Base-by-base conservation (phyloP, 164 flowering plant genomes). In the Protea cynaroides region DNA sequence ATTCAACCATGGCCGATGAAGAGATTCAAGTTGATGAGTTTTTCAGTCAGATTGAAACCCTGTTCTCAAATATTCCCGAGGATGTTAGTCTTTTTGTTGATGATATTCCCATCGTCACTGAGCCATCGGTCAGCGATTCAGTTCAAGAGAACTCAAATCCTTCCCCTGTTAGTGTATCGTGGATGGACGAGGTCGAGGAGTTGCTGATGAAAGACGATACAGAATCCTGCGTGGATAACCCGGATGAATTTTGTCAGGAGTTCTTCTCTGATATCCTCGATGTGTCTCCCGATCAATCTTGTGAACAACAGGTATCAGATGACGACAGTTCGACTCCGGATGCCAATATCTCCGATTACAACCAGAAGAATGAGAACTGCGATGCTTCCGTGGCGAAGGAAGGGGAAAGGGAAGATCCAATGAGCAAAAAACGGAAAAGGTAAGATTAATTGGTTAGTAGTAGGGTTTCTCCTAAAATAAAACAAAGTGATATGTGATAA, bases 391-490 rank as follows among this genome's bases (percentile, higher is more conserved):
- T 69, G 52, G 72, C 11, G 22, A 49, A 62, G 21, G 58, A 58
- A 14, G 59, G 22, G 13, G 49, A 56, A 15, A 62, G 22, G 21
- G 67, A 40, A 15, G 86, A 78, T 75, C 80, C 78, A 4, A 10
- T 69, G 62, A 71, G 75, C 55, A 87, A 82, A 79, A 87, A 85
- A 65, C 79, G 79, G 29, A 75, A 73, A 70, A 85, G 94, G 90
- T 88, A 80, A 15, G 59, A 50, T 3, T 62, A 24, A 51, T 17
- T 51, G 22, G 7, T 40, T 12, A 40, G 14, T 40, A 22, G 19
- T 43, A 21, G 46, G 40, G 8, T 63, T 52, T 50, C 3, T 34
- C 34, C 8, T 40, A 3, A 1, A 40, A 1, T 4, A 40, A 12
- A 40, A 40, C 1, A 9, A 12, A 40, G 17, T 21, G 34, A 36